Evolutionary conservation across 2,329 filamentous ascomycete genomes (phyloP).

Genomic region (Mycosphaerella sp.): DNA sequence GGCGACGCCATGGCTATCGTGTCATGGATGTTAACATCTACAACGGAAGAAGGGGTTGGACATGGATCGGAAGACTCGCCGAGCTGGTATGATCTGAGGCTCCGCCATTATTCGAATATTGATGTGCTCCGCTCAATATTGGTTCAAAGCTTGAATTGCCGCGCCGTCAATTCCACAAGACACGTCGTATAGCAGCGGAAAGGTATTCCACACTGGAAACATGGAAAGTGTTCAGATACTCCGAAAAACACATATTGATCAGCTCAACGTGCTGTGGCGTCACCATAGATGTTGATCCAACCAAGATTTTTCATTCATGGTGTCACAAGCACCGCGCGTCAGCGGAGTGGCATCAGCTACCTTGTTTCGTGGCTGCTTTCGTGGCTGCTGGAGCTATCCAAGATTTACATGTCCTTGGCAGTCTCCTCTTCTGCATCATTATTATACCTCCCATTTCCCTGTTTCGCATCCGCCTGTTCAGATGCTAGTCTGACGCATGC

Average conservation of each 20-base stretch:
- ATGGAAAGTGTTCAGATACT: not conserved
- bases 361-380: slow-evolving; percentile 9
- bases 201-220: not conserved
- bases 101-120: slow-evolving; percentile 12
- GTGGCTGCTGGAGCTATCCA: slow-evolving; percentile 11
- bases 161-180: not conserved
- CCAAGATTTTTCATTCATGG: slow-evolving; percentile 10
- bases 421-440: slow-evolving; percentile 10
- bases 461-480: slow-evolving; percentile 2
- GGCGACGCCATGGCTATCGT: not conserved
- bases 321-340: slow-evolving; percentile 17
- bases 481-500: not conserved
- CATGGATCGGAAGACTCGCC: slow-evolving; percentile 24
- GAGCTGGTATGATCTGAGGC: slow-evolving; percentile 43
- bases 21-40: not conserved
- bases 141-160: not conserved
- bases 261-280: slow-evolving; percentile 10
- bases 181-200: not conserved
- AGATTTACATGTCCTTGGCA: slow-evolving; percentile 11
- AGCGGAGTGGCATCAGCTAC: slow-evolving; percentile 11
- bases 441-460: not conserved
- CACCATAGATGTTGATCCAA: slow-evolving; percentile 10
- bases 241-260: not conserved
- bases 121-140: not conserved
- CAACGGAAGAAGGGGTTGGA: no score